Evolutionary conservation across 768 basidiomycete species (phyloP), one percentile per base, ranked within the genome.

Genomic region (Podaxis rugospora): DNA sequence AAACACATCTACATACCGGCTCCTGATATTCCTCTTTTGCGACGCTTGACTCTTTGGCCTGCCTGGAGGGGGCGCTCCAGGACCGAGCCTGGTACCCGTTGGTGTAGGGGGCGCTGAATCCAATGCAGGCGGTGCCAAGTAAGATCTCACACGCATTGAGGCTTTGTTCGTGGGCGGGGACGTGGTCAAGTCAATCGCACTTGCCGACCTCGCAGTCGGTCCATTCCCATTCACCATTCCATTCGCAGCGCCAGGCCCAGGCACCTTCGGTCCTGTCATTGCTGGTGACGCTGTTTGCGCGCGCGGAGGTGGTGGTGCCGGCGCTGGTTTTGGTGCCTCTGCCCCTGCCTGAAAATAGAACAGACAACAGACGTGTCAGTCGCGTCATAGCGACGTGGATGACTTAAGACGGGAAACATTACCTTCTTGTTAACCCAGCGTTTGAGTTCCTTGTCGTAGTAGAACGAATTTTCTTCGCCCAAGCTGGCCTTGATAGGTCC

Each of bases 351-450:
- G 66, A n/a, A 52, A 14, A 18, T 28, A 28, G 50, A n/a, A 50
- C 46, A 54, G n/a, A 66, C 42, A n/a, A 50, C 46, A 54, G n/a
- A 66, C 42, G 5, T 40, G 46, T 36, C 3, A 32, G 23, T 35
- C 37, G 25, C 14, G 5, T 53, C 14, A 23, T 23, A 16, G 36
- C 7, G 25, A 57, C 23, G 42, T 50, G 7, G 18, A 49, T 32
- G 53, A 27, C n/a, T 18, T 28, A 61, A 55, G 27, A 59, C 54
- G 11, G 18, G 21, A 7, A 5, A 64, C 74, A 25, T 71, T 62
- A 93, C 94, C 77, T 90, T 94, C 74, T 90, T 95, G 72, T 97
- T 95, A 27, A 99, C 88, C 97, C 97, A 99, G 63, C 90, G 85
- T 71, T 95, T 95, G 62, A 89, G 81, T n/a, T 97, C 94, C 67